phyloP scores from a whole-genome alignment of 805 yeast species.

The Pichia nanzhaoensis region DNA sequence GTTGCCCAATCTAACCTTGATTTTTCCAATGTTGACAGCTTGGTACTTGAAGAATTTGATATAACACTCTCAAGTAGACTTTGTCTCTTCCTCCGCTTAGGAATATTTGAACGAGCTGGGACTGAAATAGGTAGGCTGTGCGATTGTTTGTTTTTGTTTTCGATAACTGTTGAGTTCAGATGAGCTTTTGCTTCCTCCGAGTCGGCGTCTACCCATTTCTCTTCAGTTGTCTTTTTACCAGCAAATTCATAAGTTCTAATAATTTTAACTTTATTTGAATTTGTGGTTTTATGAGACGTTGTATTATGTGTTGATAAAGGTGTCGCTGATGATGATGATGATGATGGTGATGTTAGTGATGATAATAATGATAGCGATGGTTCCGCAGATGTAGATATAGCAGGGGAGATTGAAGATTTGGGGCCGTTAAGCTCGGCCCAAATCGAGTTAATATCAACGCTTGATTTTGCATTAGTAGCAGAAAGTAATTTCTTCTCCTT shows the following conservation, averaged over 20 bases:
- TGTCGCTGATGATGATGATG: no score
- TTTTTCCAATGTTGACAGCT: slow-evolving; percentile 86
- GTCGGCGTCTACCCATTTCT: slow-evolving; percentile 64
- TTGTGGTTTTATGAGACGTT: neutral
- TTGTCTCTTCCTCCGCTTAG: slow-evolving; percentile 56
- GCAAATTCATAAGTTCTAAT: slow-evolving; percentile 82
- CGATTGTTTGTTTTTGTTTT: neutral
- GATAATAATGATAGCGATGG: no score
- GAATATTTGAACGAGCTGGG: neutral
- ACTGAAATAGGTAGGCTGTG: no score
- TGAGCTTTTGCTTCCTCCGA: slow-evolving; percentile 89
- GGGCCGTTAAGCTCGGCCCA: slow-evolving; percentile 47
- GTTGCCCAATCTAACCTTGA: slow-evolving; percentile 92
- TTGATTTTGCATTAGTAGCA: slow-evolving; percentile 15
- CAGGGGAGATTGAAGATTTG: neutral
- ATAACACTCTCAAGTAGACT: slow-evolving; percentile 73
- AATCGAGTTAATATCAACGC: slow-evolving; percentile 40
- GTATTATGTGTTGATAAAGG: neutral
- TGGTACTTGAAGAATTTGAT: slow-evolving; percentile 60
- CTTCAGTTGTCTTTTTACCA: slow-evolving; percentile 72
- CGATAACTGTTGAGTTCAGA: slow-evolving; percentile 41
- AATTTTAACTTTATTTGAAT: slow-evolving; percentile 53
- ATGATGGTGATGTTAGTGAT: no score
- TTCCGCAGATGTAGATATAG: no score
- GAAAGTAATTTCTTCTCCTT: slow-evolving; percentile 17